Base-by-base conservation (phyloP, 192 early-diverging fungal species). In the Kickxella alabastrina region DNA sequence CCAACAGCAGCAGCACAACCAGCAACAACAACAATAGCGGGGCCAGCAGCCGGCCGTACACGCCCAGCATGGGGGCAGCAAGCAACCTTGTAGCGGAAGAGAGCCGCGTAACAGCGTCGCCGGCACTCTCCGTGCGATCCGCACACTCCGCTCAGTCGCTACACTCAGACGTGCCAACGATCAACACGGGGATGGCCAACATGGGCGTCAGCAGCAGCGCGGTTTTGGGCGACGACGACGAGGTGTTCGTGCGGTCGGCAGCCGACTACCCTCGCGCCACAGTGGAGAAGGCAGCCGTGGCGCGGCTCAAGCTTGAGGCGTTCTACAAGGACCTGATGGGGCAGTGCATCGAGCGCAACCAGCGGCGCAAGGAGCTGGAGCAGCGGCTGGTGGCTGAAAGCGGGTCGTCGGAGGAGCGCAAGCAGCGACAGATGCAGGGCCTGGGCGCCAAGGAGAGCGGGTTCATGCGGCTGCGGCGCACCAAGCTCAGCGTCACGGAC, bases 391-490 rank as follows among this genome's bases (percentile, higher is more conserved):
- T 77, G 46, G 76, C 65, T 3, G 91, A 97, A 52, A 74, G 75
- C 28, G 87, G 90, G 51, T 88, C 87, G 17, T 70, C 67, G 6
- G 91, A 90, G 27, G 96, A 97, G 57, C 85, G 89, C 59, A 93
- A 91, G 68, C 79, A 85, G 31, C 79, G 92, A 42, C 92, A 95
- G 70, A 59, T 96, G 61, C 64, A 63, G 24, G 79, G 79, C 17
- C 71, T 92, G 9, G 91, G 91, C 3, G 69, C 86, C 44, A 94
- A 92, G 55, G 97, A 99, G 61, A 90, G 91, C 24, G 88, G 93
- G 51, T 99, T 92, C 65, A 77, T 98, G 64, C 83, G 97, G 42
- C 75, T 99, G 34, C 81, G 94, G 27, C 81, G 97, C 35, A 91
- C 90, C 28, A 84, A 88, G 52, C 65, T 99, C 36, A 88, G 91